Evolutionary conservation across 1,284 basidiomycete genomes (phyloP), one percentile per base, ranked within the genome.

Genomic region (Schizophyllum amplum): DNA sequence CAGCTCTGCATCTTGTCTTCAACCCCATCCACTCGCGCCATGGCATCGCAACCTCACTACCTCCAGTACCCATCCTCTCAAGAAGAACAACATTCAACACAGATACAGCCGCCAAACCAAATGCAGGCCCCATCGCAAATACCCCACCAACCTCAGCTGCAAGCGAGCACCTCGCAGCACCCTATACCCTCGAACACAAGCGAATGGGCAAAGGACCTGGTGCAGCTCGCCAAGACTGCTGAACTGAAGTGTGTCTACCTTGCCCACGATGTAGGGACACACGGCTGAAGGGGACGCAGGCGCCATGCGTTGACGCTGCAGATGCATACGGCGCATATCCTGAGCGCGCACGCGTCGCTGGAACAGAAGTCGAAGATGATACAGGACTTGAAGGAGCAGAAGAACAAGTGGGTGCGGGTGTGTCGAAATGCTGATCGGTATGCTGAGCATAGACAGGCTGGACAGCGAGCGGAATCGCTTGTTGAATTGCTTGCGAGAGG

Each of bases 181-280:
- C 33, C 33, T 9, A 42, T 42, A 42, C 33, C 33, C 13, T 9
- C 33, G 7, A 42, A 42, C 33, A 13, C 33, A 17, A 50, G 87
- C 5, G 87, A 91, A 69, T 91, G 88, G 88, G 89, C 87, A 27
- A 87, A 86, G 65, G 86, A 89, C 69, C 78, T 91, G 51, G 84
- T 91, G 52, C 86, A 90, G 59, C 77, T 90, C 21, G 88, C 88
- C 4, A 90, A 86, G 73, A 89, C 86, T 0, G 88, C 89, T 17
- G 88, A 90, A 66, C 76, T 90, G 63, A 90, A 90, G 87, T 90
- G 68, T 64, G 81, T 72, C 13, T 52, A 53, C 57, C 51, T 55
- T 55, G 55, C 51, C 61, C 58, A 49, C 47, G 26, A 46, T 22
- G 48, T 25, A 48, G 26, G 48, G 26, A 22, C 27, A 24, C 20